Conservation (phyloP, 805 yeast genomes). For the Cyberlindnera meyerae region DNA sequence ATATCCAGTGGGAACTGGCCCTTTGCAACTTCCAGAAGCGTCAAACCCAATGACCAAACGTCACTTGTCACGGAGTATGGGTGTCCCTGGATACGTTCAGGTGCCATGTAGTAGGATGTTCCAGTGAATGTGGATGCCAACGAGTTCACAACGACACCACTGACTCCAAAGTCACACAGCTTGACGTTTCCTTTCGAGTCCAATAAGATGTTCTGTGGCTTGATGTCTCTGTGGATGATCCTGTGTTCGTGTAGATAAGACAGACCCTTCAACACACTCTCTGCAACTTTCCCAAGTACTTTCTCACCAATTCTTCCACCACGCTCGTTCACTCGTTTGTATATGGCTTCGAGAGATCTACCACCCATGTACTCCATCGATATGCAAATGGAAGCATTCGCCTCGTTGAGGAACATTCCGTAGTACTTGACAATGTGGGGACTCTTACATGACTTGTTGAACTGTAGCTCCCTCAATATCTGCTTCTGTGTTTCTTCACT, state of each 20-base stretch:
- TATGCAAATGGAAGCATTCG: conserved; percentile 76
- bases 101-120: conserved; percentile 97
- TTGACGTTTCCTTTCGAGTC: conserved; percentile 78
- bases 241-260: conserved; percentile 83
- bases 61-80: conserved; percentile 94
- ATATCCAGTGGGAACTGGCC: conserved; percentile 76
- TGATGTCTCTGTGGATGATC: conserved; percentile 92
- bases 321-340: conserved; percentile 63
- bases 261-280: conserved; percentile 76
- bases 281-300: conserved; percentile 86
- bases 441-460: conserved; percentile 75
- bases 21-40: conserved; percentile 86
- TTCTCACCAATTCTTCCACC: conserved; percentile 91
- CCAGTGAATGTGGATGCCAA: conserved; percentile 96
- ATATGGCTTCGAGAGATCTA: conserved; percentile 83
- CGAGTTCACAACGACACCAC: conserved; percentile 94
- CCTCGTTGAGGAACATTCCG: conserved; percentile 82
- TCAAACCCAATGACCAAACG: conserved; percentile 93
- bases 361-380: conserved; percentile 99
- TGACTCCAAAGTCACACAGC: conserved; percentile 94
- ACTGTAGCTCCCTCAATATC: conserved; percentile 84
- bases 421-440: conserved; percentile 87
- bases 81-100: conserved; percentile 93
- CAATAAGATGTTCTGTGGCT: conserved; percentile 87
- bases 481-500: conserved; percentile 87